Evolutionary conservation across 148 eudicot species (phyloP).

Genomic region (Linanthus parryae): DNA sequence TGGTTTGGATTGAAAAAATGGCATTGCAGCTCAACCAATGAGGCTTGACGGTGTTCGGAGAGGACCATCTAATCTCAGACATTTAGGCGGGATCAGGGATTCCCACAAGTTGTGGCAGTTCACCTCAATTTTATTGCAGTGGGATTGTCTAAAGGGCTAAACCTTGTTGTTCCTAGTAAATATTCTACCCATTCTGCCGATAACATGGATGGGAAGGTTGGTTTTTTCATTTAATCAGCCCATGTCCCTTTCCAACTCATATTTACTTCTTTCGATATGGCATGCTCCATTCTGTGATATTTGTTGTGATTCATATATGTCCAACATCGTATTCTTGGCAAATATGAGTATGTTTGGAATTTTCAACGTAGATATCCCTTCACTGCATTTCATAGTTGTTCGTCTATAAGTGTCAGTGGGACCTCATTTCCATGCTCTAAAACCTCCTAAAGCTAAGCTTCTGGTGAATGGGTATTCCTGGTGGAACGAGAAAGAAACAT

Average conservation of each 20-base stretch:
- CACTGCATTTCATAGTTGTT: no score
- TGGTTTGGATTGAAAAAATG: slow-evolving; percentile 68
- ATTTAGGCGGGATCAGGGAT: slow-evolving; percentile 70
- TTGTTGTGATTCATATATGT: slow-evolving; percentile 1
- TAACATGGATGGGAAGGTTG: slow-evolving; percentile 72
- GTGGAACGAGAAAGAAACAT: no score
- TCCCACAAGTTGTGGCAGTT: slow-evolving; percentile 58
- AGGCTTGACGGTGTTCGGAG: slow-evolving; percentile 76
- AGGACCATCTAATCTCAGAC: slow-evolving; percentile 52
- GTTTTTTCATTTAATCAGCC: slow-evolving; percentile 1
- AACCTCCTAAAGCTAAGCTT: no score
- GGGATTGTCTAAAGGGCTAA: slow-evolving; percentile 69
- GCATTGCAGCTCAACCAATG: slow-evolving; percentile 94
- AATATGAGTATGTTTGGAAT: no score
- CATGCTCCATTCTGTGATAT: not conserved
- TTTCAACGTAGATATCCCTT: no score
- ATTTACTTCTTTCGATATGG: not conserved
- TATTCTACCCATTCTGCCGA: slow-evolving; percentile 62
- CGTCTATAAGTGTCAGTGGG: no score
- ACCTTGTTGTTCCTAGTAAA: slow-evolving; percentile 69
- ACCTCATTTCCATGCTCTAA: no score
- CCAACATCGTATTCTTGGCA: no score
- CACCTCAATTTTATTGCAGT: slow-evolving; percentile 70
- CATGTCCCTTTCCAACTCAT: not conserved
- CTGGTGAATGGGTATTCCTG: no score